Evolutionary conservation across 108 stramenopile species (phyloP).

Genomic region (Poteriospumella lacustris): DNA sequence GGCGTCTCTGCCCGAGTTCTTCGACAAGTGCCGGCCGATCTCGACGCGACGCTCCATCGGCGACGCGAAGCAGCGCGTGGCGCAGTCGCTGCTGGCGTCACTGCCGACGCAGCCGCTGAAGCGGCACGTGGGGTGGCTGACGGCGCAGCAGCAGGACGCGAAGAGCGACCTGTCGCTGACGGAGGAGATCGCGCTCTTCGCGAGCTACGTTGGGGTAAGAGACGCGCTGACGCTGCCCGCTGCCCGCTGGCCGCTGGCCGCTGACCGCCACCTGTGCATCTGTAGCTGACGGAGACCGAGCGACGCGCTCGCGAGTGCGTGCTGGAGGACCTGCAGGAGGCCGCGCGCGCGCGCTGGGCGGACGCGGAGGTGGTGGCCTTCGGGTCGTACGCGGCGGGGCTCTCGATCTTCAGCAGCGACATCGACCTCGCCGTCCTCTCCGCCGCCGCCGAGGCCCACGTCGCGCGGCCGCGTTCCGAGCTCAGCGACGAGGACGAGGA

Average conservation of each 20-base stretch:
- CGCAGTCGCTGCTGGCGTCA: too few relatives aligned
- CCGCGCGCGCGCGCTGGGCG: not conserved
- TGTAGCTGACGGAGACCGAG: not conserved
- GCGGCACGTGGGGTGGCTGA: not conserved
- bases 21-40: too few relatives aligned
- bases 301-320: not conserved
- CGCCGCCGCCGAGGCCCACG: not conserved
- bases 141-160: not conserved
- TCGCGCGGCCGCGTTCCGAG: too few relatives aligned
- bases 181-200: not conserved
- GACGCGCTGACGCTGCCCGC: too few relatives aligned
- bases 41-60: too few relatives aligned
- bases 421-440: not conserved
- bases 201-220: not conserved
- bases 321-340: not conserved
- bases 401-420: conserved; percentile 9
- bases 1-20: too few relatives aligned
- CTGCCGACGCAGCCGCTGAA: not conserved
- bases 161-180: not conserved
- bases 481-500: too few relatives aligned
- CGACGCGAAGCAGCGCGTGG: too few relatives aligned
- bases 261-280: not conserved
- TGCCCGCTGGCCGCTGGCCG: too few relatives aligned
- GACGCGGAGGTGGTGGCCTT: not conserved
- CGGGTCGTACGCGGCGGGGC: conserved; percentile 6